A percentile compares a stretch with the other conserved stretches of the same genome.
Conservation (phyloP, 1,284 basidiomycete species). For the Puccinia sorghi region DNA sequence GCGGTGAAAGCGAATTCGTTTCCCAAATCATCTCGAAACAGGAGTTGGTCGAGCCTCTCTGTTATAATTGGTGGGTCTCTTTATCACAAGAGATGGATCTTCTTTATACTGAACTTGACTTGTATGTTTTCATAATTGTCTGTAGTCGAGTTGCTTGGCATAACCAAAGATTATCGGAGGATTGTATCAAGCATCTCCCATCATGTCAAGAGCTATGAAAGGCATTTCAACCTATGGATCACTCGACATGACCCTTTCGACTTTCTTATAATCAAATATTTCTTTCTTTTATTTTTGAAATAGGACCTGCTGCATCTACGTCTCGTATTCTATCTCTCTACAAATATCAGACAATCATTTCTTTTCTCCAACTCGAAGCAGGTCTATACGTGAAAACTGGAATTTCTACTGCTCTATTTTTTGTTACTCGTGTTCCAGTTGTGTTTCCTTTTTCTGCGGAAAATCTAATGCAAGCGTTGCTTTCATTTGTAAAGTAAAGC, state of each 20-base stretch:
- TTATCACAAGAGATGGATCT: no score
- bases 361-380: not conserved
- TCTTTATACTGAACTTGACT: not conserved
- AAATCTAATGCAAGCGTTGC: no score
- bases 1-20: slow-evolving; percentile 44
- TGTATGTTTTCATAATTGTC: not conserved
- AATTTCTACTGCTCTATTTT: no score
- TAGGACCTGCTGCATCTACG: not conserved
- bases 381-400: not conserved
- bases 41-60: slow-evolving; percentile 36
- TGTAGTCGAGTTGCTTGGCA: slow-evolving; percentile 41
- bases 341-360: not conserved
- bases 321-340: not conserved
- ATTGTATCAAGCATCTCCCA: slow-evolving; percentile 26
- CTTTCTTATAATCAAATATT: not conserved
- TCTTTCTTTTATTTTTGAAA: not conserved
- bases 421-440: no score
- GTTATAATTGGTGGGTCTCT: slow-evolving; percentile 40
- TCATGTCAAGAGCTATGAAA: slow-evolving; percentile 35
- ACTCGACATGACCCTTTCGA: not conserved
- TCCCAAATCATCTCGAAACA: slow-evolving; percentile 23
- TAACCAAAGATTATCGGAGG: slow-evolving; percentile 23
- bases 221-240: no score
- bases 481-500: no score
- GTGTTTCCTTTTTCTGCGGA: no score